These are phyloP conservation scores for Clitoria ternatea DNA, from an alignment of 306 rosid species.

Conservation along the genomic window DNA sequence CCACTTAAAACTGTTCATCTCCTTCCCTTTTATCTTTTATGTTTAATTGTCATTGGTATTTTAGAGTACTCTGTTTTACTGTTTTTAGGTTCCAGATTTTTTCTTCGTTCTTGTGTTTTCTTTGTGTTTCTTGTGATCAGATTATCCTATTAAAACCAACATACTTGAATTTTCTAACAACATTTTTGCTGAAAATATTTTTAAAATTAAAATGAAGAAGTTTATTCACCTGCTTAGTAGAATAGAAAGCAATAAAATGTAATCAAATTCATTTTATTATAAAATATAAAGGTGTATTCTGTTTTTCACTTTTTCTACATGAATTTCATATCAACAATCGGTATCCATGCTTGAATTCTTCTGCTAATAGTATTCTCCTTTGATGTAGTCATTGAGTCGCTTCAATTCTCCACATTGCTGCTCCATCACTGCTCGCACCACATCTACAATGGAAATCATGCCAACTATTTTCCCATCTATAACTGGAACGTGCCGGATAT, in stretches of 20 bases:
- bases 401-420: constrained; percentile 80
- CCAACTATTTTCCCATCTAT: constrained; percentile 86
- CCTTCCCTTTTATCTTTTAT: no score
- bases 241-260: neutral
- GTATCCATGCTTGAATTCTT: neutral
- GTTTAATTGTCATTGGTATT: no score
- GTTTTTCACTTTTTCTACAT: neutral
- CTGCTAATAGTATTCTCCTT: constrained; percentile 61
- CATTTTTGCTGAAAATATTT: neutral
- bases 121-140: no score
- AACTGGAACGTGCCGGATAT: constrained; percentile 76
- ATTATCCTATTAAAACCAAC: no score
- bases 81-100: no score
- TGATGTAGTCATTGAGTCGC: constrained; percentile 60
- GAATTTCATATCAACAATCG: neutral
- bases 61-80: no score
- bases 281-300: neutral
- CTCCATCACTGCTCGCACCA: constrained; percentile 73
- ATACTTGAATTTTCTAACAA: no score
- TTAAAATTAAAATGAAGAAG: neutral
- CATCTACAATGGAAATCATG: constrained; percentile 84
- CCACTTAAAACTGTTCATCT: no score
- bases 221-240: neutral
- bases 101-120: no score
- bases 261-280: neutral